A percentile compares a stretch with the other conserved stretches of the same genome.
These are phyloP conservation scores for Aureobasidium lini DNA, from an alignment of 2,329 filamentous ascomycete species.

Conservation along the genomic window DNA sequence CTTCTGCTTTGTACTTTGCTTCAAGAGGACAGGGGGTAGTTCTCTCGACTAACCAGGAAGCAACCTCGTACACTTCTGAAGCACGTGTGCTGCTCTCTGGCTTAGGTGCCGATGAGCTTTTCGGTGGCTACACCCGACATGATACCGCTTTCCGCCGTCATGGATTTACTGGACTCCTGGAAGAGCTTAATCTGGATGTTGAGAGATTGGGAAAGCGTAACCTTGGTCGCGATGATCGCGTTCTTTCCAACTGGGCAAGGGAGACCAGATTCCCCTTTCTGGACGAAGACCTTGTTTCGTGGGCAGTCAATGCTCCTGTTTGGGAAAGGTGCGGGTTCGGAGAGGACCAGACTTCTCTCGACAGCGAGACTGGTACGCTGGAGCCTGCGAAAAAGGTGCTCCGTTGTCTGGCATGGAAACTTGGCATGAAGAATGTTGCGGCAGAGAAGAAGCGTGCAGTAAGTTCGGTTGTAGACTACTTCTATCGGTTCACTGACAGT, in stretches of 20 bases:
- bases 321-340: slow-evolving; percentile 83
- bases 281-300: slow-evolving; percentile 77
- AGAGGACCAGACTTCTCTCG: slow-evolving; percentile 19
- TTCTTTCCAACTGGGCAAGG: slow-evolving; percentile 80
- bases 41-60: slow-evolving; percentile 19
- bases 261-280: slow-evolving; percentile 88
- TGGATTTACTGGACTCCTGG: slow-evolving; percentile 64
- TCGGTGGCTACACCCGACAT: slow-evolving; percentile 87
- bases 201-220: slow-evolving; percentile 85
- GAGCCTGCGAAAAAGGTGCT: slow-evolving; percentile 78
- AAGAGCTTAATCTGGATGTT: slow-evolving; percentile 81
- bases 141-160: slow-evolving; percentile 62
- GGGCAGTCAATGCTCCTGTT: slow-evolving; percentile 66
- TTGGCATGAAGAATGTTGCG: slow-evolving; percentile 66
- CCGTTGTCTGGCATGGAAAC: slow-evolving; percentile 63
- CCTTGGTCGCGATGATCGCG: slow-evolving; percentile 84
- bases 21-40: slow-evolving; percentile 58
- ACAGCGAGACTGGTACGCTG: slow-evolving; percentile 33
- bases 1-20: slow-evolving; percentile 89
- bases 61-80: slow-evolving; percentile 51
- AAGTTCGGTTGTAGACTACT: slow-evolving; percentile 29
- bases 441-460: slow-evolving; percentile 90
- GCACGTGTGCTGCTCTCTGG: slow-evolving; percentile 85
- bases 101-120: slow-evolving; percentile 90
- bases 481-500: background rate